A percentile compares a stretch with the other conserved stretches of the same genome.
Conservation (phyloP, 257 asterid genomes). For the Voacanga thouarsii region DNA sequence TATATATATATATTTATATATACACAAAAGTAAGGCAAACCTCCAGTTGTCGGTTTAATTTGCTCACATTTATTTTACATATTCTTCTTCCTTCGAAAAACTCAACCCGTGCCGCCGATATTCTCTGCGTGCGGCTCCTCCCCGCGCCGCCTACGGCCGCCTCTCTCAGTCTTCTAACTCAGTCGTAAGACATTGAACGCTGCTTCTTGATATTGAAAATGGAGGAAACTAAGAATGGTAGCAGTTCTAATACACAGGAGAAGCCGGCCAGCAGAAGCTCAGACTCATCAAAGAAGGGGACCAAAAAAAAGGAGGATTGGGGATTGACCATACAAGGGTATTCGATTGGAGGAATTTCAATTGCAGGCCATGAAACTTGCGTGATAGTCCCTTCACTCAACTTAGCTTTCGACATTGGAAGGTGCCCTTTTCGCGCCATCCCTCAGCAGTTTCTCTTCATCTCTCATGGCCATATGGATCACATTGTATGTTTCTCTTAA, state of each 20-base stretch:
- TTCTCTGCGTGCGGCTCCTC: too few relatives aligned
- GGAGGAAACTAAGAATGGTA: background rate
- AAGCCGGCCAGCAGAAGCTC: background rate
- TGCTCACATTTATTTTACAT: too few relatives aligned
- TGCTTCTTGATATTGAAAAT: background rate
- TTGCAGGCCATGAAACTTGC: slow-evolving; percentile 97
- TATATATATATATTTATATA: too few relatives aligned
- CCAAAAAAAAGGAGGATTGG: slow-evolving; percentile 45
- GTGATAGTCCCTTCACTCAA: slow-evolving; percentile 74
- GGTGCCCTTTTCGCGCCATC: slow-evolving; percentile 95
- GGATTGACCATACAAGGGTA: slow-evolving; percentile 64
- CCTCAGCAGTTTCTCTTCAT: slow-evolving; percentile 90
- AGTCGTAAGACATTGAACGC: too few relatives aligned
- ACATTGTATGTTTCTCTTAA: slow-evolving; percentile 44
- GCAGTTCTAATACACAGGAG: background rate
- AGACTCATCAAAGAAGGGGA: background rate
- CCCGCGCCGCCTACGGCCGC: too few relatives aligned
- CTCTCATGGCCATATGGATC: slow-evolving; percentile 99
- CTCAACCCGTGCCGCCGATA: too few relatives aligned
- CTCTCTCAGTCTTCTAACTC: too few relatives aligned
- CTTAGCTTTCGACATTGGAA: slow-evolving; percentile 86
- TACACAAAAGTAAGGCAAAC: too few relatives aligned
- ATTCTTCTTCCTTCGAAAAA: too few relatives aligned
- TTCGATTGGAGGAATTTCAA: slow-evolving; percentile 72
- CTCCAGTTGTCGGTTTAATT: too few relatives aligned